Conservation (phyloP, 148 eudicot species). For the Fagopyrum esculentum region DNA sequence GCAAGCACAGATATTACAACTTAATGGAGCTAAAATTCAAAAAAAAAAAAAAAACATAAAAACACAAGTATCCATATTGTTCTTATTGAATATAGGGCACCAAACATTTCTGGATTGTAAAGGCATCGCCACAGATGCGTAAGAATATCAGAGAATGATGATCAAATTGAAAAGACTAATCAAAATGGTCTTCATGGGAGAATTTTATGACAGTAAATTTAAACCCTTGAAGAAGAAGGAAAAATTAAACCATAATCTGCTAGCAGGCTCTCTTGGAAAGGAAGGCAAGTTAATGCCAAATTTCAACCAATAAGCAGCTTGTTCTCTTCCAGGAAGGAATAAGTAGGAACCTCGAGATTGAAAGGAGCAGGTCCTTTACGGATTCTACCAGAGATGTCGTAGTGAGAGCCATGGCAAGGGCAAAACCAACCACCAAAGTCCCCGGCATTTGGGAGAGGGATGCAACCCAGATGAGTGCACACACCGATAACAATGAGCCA, state of each 20-base stretch:
- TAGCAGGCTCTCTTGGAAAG: background rate
- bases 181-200: background rate
- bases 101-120: background rate
- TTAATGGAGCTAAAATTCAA: background rate
- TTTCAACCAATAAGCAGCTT: conserved; percentile 54
- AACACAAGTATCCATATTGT: background rate
- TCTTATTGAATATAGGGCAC: background rate
- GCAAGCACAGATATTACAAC: background rate
- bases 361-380: conserved; percentile 74
- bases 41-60: background rate
- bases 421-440: conserved; percentile 75
- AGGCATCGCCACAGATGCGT: background rate
- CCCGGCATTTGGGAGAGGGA: conserved; percentile 74
- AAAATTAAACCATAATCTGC: background rate
- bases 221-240: background rate
- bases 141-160: background rate
- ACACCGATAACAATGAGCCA: conserved; percentile 75
- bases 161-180: background rate
- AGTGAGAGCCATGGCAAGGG: conserved; percentile 86
- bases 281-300: background rate
- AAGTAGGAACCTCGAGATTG: conserved; percentile 71
- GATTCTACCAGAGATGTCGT: conserved; percentile 65
- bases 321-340: conserved; percentile 63
- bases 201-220: background rate
- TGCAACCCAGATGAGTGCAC: conserved; percentile 74